These are phyloP conservation scores for Immersiella caudata DNA, from an alignment of 495 filamentous ascomycete genomes.

Conservation along the genomic window DNA sequence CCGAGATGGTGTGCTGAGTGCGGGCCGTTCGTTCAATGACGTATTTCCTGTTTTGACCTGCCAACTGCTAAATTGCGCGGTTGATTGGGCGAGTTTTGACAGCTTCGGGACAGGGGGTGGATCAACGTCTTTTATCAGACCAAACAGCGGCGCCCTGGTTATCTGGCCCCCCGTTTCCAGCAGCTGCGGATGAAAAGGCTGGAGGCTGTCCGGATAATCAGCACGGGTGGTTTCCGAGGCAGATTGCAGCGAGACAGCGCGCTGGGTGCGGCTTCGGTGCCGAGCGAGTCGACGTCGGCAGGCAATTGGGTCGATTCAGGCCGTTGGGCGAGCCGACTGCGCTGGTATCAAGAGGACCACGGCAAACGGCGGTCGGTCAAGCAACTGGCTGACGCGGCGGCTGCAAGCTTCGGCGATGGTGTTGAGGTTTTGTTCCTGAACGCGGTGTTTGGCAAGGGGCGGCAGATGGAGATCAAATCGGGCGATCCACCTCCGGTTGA, in stretches of 20 bases:
- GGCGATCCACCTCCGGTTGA: not conserved
- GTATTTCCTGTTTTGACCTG: slow-evolving; percentile 23
- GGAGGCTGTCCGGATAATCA: slow-evolving; percentile 12
- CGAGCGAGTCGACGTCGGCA: not conserved
- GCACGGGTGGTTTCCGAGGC: not conserved
- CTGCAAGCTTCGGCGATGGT: slow-evolving; percentile 6
- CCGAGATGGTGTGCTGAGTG: not conserved
- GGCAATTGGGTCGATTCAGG: not conserved
- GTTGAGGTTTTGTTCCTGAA: slow-evolving; percentile 7
- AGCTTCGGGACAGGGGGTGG: slow-evolving; percentile 7
- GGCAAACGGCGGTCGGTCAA: slow-evolving; percentile 7
- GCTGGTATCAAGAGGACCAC: not conserved
- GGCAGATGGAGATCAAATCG: slow-evolving; percentile 8
- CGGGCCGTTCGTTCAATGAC: slow-evolving; percentile 21
- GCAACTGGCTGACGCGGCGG: slow-evolving; percentile 7
- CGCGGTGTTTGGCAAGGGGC: not conserved
- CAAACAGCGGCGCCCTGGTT: slow-evolving; percentile 8
- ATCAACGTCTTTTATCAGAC: slow-evolving; percentile 1
- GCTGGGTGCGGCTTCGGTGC: not conserved
- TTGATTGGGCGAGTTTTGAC: slow-evolving; percentile 12
- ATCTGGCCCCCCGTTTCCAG: not conserved
- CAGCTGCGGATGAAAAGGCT: not conserved
- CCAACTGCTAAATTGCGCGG: not conserved
- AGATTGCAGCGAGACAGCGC: not conserved
- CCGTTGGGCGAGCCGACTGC: not conserved